These are phyloP conservation scores for Mycena vulgaris DNA, from an alignment of 768 basidiomycete genomes.

Conservation along the genomic window DNA sequence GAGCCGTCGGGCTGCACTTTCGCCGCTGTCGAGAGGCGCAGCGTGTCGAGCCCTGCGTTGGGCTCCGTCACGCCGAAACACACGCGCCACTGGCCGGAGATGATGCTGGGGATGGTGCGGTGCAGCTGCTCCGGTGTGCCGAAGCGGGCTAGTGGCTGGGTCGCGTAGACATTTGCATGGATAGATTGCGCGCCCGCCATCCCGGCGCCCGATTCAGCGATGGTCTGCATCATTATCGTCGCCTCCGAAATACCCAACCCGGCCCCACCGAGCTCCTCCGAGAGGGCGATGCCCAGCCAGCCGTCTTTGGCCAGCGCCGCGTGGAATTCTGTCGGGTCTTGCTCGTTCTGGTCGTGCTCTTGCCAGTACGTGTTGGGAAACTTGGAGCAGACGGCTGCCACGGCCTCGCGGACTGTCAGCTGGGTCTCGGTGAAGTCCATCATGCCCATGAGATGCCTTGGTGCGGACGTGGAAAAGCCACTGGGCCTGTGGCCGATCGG, in stretches of 20 bases:
- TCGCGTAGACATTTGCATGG: conserved; percentile 40
- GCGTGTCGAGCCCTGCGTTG: conserved; percentile 35
- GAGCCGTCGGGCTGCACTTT: conserved; percentile 12
- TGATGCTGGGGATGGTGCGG: conserved; percentile 24
- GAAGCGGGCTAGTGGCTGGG: conserved; percentile 30
- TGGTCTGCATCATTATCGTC: conserved; percentile 42
- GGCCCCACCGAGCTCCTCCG: conserved; percentile 35
- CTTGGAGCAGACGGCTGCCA: conserved; percentile 7
- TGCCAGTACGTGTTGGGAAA: conserved; percentile 37
- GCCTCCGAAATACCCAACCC: conserved; percentile 39
- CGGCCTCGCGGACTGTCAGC: conserved; percentile 22
- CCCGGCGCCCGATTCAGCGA: conserved; percentile 37
- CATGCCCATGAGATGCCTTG: conserved; percentile 7
- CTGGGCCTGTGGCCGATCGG: no score
- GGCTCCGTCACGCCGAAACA: conserved; percentile 42
- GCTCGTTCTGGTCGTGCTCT: conserved; percentile 18
- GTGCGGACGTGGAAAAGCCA: conserved; percentile 14
- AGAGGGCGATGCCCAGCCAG: conserved; percentile 35
- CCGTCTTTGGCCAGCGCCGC: conserved; percentile 28
- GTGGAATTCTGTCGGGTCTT: conserved; percentile 28
- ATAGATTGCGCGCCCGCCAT: conserved; percentile 39
- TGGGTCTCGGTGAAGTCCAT: conserved; percentile 27
- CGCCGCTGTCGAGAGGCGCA: conserved; percentile 31
- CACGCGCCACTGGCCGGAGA: conserved; percentile 33
- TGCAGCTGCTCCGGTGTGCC: conserved; percentile 23